These are phyloP conservation scores for Sambucus nigra DNA, from an alignment of 129 eudicot species.

Conservation along the genomic window DNA sequence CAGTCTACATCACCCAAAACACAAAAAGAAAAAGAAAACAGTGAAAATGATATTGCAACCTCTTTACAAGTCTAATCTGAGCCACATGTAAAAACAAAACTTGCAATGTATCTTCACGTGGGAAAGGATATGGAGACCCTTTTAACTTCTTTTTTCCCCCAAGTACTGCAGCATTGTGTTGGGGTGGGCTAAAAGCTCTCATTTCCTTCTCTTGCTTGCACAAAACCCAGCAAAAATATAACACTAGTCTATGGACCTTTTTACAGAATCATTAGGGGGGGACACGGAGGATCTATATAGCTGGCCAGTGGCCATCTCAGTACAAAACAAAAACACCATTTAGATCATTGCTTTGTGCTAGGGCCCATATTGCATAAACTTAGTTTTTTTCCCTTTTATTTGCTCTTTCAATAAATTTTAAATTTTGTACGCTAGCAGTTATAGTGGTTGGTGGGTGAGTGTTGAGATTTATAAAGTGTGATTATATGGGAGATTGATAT, in stretches of 20 bases:
- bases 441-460: neutral
- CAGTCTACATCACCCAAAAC: too few species aligned
- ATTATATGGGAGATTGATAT: neutral
- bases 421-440: neutral
- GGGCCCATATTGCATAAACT: conserved; percentile 5
- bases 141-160: neutral
- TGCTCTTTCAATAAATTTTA: neutral
- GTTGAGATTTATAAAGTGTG: neutral
- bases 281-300: neutral
- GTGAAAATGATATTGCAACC: too few species aligned
- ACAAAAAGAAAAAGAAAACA: too few species aligned
- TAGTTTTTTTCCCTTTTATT: neutral
- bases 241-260: neutral
- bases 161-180: neutral
- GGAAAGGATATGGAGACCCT: too few species aligned
- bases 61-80: too few species aligned
- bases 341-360: neutral
- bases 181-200: neutral
- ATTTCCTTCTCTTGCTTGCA: neutral
- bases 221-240: neutral
- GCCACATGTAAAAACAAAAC: too few species aligned
- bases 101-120: too few species aligned
- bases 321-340: neutral
- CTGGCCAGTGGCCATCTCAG: neutral
- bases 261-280: neutral